Conservation (phyloP, 257 asterid genomes). For the Solanum medicagineum region DNA sequence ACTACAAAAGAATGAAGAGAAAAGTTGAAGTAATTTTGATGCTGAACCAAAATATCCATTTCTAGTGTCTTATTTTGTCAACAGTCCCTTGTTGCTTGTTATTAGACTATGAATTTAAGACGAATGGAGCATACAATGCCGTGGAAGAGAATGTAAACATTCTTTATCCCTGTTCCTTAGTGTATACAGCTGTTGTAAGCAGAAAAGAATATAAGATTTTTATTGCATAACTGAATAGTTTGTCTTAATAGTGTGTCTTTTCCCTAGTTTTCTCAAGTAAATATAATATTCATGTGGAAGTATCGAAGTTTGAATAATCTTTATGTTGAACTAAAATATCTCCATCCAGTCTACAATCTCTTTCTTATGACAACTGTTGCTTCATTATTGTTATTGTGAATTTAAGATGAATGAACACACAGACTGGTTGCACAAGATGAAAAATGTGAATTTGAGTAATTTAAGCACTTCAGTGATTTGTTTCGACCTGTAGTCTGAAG, state of each 20-base stretch:
- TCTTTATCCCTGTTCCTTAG: neutral
- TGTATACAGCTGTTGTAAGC: neutral
- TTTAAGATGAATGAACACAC: neutral
- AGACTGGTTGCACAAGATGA: neutral
- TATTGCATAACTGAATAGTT: neutral
- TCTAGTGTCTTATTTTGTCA: neutral
- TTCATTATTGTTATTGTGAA: neutral
- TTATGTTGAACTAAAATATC: neutral
- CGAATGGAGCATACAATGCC: neutral
- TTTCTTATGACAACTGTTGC: neutral
- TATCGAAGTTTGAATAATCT: neutral
- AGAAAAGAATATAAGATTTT: neutral
- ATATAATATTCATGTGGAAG: neutral
- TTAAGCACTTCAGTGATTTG: neutral
- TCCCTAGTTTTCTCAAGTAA: neutral
- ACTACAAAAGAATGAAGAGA: neutral
- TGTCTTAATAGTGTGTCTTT: neutral
- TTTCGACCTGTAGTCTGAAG: neutral
- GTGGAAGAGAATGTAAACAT: neutral
- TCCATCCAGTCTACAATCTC: neutral
- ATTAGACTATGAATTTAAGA: neutral
- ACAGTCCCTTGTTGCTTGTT: neutral
- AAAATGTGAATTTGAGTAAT: neutral
- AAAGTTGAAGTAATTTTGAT: neutral
- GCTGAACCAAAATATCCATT: neutral